These are phyloP conservation scores for Brassica napus DNA, from an alignment of 345 rosid species.

Conservation along the genomic window Da-Ae NC_063444.1:43975501-43976000, in stretches of 20 bases:
- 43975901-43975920: constrained; percentile 92
- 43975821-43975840: constrained; percentile 51
- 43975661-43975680: constrained; percentile 85
- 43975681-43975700: constrained; percentile 85
- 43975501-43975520: constrained; percentile 60
- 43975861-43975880: constrained; percentile 84
- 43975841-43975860: constrained; percentile 93
- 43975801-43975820: constrained; percentile 17
- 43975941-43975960: constrained; percentile 94
- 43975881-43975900: constrained; percentile 96
- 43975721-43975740: constrained; percentile 83
- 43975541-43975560: neutral
- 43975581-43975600: neutral
- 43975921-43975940: constrained; percentile 80
- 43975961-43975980: constrained; percentile 89
- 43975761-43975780: neutral
- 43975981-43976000: constrained; percentile 98
- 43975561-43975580: neutral
- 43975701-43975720: constrained; percentile 78
- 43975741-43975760: constrained; percentile 21
- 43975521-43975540: constrained; percentile 72
- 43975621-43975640: constrained; percentile 20
- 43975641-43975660: constrained; percentile 67
- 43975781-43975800: constrained; percentile 22
- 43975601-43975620: constrained; percentile 15